Evolutionary conservation across 768 basidiomycete species (phyloP).

Genomic region (Lactarius akahatsu): DNA sequence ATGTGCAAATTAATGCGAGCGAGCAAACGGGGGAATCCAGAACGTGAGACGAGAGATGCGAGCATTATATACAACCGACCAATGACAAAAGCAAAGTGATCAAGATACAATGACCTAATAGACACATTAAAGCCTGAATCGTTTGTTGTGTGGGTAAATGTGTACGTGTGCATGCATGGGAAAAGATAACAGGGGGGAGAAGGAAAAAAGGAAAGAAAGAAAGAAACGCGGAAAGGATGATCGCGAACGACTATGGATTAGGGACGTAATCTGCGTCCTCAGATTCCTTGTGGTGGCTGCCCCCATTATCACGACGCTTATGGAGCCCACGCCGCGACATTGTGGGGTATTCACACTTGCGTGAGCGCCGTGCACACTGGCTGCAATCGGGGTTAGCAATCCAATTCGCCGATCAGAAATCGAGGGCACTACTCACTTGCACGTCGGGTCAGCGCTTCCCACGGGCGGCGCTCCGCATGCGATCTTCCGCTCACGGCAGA

Average conservation of each 20-base stretch:
- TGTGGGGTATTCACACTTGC: conserved; percentile 29
- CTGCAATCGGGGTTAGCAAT: conserved; percentile 5
- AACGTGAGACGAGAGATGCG: background rate
- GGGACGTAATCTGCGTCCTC: conserved; percentile 23
- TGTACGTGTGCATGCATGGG: background rate
- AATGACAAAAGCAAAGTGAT: conserved; percentile 5
- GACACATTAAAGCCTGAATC: conserved; percentile 10
- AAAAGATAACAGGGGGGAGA: background rate
- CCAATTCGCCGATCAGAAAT: conserved; percentile 1
- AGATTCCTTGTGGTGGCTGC: background rate
- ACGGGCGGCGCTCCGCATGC: conserved; percentile 36
- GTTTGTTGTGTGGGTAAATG: background rate
- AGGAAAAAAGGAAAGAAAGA: background rate
- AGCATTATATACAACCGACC: conserved; percentile 21
- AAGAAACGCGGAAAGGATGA: background rate
- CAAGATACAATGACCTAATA: conserved; percentile 20
- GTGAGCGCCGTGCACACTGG: conserved; percentile 22
- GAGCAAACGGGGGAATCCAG: background rate
- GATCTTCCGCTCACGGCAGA: conserved; percentile 47
- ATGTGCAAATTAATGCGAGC: no score
- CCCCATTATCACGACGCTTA: conserved; percentile 24
- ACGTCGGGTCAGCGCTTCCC: conserved; percentile 25
- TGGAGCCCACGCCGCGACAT: conserved; percentile 30
- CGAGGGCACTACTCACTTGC: conserved; percentile 25
- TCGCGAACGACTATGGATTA: conserved; percentile 10